Base-by-base conservation (phyloP, 176 grass and related monocot genomes). In the Pontederia paniculata region DNA sequence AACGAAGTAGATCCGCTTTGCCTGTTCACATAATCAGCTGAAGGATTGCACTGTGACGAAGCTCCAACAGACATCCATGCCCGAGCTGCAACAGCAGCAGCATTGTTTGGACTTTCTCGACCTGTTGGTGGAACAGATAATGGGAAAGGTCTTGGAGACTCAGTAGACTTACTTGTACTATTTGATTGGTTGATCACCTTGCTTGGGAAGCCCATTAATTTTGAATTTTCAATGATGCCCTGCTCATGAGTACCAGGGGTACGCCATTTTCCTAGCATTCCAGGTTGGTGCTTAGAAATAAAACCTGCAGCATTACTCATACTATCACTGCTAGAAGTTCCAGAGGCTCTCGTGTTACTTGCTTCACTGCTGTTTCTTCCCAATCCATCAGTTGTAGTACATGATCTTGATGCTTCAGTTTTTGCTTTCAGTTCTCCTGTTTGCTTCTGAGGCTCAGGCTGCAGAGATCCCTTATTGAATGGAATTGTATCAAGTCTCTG, bases 1-100 rank as follows among this genome's bases (percentile, higher is more conserved):
- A 48, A 53, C 65, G 52, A 59, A 46, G 60, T 23, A 45, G 52
- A 44, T 60, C 66, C 57, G 21, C 60, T 60, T 75, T 72, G 85
- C 62, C 31, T 72, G 50, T 79, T 80, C 0, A 70, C 75, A 53
- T 69, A 77, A 48, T 76, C 61, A 65, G 80, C 58, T 13, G 64
- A 74, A 57, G 80, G 78, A 73, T 89, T 98, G 44, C 55, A 82
- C 62, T 84, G 86, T 22, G 73, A 70, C 9, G 77, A 44, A 72
- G 78, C 61, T 70, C 86, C 83, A 80, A 88, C 77, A 61, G 94
- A 86, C 68, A 98, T 98, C 94, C 94, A 98, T 49, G 80, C 84
- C 63, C 80, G 76, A 43, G 74, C 68, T 14, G 63, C 63, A 58
- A 81, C 70, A 83, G 64, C 45, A 66, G 81, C 55, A 21, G 78